These are phyloP conservation scores for Areca catechu DNA, from an alignment of 176 grass and related monocot species.

Conservation along the genomic window DNA sequence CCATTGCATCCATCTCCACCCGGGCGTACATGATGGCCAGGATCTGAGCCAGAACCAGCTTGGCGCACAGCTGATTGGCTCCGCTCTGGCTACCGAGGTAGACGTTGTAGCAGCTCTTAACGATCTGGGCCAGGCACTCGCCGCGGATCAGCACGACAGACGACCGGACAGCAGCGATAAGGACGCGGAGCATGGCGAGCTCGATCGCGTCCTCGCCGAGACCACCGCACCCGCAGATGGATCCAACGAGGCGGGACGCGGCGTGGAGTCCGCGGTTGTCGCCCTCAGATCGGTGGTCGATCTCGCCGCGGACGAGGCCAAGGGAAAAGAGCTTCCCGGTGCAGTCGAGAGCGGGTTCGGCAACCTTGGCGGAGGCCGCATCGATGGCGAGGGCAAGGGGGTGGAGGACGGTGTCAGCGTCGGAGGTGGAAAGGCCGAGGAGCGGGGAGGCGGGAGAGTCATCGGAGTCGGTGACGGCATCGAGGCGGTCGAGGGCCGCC, in stretches of 20 bases:
- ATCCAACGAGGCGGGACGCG: constrained; percentile 42
- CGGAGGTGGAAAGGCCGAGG: constrained; percentile 21
- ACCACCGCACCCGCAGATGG: constrained; percentile 33
- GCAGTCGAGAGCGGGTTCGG: constrained; percentile 68
- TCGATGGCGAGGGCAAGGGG: constrained; percentile 60
- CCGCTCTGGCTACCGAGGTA: constrained; percentile 79
- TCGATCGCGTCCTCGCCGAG: constrained; percentile 66
- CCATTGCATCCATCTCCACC: constrained; percentile 47
- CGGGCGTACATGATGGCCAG: constrained; percentile 53
- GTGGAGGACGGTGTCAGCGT: constrained; percentile 34
- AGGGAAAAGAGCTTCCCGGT: constrained; percentile 57
- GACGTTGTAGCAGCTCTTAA: constrained; percentile 81
- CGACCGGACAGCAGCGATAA: constrained; percentile 67
- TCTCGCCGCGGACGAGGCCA: constrained; percentile 49
- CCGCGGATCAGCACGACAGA: constrained; percentile 42
- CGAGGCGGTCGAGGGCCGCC: constrained; percentile 69
- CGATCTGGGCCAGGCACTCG: constrained; percentile 58
- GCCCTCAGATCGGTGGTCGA: constrained; percentile 23
- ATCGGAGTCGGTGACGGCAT: constrained; percentile 22
- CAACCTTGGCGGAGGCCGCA: constrained; percentile 66
- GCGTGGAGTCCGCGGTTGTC: constrained; percentile 1
- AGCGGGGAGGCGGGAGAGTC: constrained; percentile 40
- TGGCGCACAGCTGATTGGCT: constrained; percentile 78
- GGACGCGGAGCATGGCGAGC: constrained; percentile 56
- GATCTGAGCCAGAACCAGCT: constrained; percentile 90